Conservation (phyloP, 208 protist species). For the Crithidia thermophila region DNA sequence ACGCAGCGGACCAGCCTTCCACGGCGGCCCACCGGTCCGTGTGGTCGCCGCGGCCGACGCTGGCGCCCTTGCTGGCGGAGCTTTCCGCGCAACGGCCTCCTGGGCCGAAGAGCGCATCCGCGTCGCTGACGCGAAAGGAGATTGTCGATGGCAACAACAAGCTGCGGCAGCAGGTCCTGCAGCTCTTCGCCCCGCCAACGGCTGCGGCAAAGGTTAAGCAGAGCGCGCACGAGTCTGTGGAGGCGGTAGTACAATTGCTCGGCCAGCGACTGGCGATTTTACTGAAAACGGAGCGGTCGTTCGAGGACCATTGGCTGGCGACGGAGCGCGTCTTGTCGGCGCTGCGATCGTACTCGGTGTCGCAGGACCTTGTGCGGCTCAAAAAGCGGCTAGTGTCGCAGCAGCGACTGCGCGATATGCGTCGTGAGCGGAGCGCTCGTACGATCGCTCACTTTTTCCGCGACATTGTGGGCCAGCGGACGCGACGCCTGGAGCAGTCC, state of each 20-base stretch:
- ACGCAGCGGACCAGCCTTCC: conserved; percentile 27
- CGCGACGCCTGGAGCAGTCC: conserved; percentile 13
- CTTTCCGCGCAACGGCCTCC: conserved; percentile 19
- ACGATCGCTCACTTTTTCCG: conserved; percentile 70
- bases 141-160: conserved; percentile 29
- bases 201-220: conserved; percentile 33
- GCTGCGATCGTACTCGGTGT: conserved; percentile 57
- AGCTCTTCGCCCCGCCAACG: conserved; percentile 26
- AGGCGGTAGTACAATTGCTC: conserved; percentile 46
- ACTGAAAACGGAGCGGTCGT: conserved; percentile 61
- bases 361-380: conserved; percentile 59
- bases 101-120: conserved; percentile 18
- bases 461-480: conserved; percentile 30
- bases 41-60: conserved; percentile 33
- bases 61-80: conserved; percentile 15
- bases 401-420: conserved; percentile 32
- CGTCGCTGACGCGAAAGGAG: conserved; percentile 25
- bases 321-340: conserved; percentile 61
- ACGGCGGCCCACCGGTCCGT: conserved; percentile 29
- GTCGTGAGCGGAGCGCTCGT: conserved; percentile 52
- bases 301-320: conserved; percentile 72
- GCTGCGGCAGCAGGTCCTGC: conserved; percentile 33
- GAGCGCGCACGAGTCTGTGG: conserved; percentile 38
- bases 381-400: conserved; percentile 37
- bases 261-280: conserved; percentile 53